Evolutionary conservation across 352 stramenopile genomes (phyloP), one percentile per base, ranked within the genome.

Genomic region (Phytophthora idaei): DNA sequence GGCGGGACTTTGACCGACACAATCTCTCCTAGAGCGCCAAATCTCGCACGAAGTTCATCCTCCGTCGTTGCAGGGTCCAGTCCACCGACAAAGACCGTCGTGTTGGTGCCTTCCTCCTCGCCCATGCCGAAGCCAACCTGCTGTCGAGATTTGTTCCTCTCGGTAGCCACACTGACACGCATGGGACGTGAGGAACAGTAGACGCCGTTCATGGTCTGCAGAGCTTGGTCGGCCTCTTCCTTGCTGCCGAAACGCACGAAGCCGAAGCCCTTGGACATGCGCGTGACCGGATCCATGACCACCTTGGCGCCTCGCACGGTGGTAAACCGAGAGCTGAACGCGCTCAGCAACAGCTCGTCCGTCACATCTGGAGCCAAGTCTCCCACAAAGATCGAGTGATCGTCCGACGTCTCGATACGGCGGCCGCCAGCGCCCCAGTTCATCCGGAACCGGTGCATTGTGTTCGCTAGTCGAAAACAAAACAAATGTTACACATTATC

Each of bases 301-400:
- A 98, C 83, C 64, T 98, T 98, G 59, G 92, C 90, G 12, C 86
- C 88, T 58, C 92, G 76, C 5, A 97, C 89, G 50, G 78, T 95
- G 12, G 78, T 61, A 66, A 96, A 98, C 15, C 88, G 81, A 44
- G 76, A 70, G 34, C 66, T 84, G 57, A 98, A 98, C 25, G 84
- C 94, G 42, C 66, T 85, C 44, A 95, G 61, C n/a, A 98, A 82
- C 75, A 93, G 55, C 12, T 94, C 84, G 53, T 97, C 90, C 3
- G 77, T 93, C n/a, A 97, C 90, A 41, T 97, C 91, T 0, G 89
- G 83, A n/a, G 89, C 84, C 41, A 98, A 69, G 67, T 98, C 92
- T 8, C 92, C 92, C 15, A 98, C 92, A 58, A 98, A 98, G 45
- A 98, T 90, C 47, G 92, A 97, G 62, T 94, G 90, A 57, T 98